phyloP scores from a whole-genome alignment of 345 rosid species.

The Salix suchowensis region DNA sequence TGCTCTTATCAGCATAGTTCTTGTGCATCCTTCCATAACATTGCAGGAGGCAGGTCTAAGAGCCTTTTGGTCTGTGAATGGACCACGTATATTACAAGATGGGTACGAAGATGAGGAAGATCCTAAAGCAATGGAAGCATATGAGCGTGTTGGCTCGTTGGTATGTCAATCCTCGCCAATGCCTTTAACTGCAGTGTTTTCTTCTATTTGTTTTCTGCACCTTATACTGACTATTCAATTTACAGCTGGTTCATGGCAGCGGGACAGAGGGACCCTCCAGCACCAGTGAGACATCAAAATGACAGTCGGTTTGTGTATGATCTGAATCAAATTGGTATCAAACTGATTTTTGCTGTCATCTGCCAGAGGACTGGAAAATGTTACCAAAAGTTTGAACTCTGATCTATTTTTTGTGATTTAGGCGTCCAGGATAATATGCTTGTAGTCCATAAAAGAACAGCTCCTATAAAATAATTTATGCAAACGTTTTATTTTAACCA shows the following conservation, averaged over 20 bases:
- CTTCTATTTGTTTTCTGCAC: neutral
- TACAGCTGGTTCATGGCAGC: conserved; percentile 53
- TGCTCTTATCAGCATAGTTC: neutral
- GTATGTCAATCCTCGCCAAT: conserved; percentile 29
- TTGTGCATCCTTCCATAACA: neutral
- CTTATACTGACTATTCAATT: conserved; percentile 2
- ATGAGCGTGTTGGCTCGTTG: conserved; percentile 77
- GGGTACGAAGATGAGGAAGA: conserved; percentile 88
- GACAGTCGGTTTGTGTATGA: conserved; percentile 3
- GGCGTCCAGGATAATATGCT: too few relatives aligned
- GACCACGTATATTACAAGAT: conserved; percentile 71
- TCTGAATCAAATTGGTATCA: neutral
- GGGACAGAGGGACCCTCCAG: conserved; percentile 39
- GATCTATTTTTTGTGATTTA: neutral
- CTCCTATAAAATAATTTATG: neutral
- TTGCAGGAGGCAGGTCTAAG: conserved; percentile 78
- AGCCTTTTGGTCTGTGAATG: conserved; percentile 85
- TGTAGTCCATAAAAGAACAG: neutral
- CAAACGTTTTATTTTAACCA: neutral
- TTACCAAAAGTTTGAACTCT: neutral
- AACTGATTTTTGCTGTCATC: neutral
- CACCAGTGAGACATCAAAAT: conserved; percentile 32
- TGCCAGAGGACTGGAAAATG: neutral
- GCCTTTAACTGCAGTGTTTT: neutral
- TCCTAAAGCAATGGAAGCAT: conserved; percentile 89